Conservation (phyloP, 805 yeast genomes). For the Yarrowia phangngaensis region DNA sequence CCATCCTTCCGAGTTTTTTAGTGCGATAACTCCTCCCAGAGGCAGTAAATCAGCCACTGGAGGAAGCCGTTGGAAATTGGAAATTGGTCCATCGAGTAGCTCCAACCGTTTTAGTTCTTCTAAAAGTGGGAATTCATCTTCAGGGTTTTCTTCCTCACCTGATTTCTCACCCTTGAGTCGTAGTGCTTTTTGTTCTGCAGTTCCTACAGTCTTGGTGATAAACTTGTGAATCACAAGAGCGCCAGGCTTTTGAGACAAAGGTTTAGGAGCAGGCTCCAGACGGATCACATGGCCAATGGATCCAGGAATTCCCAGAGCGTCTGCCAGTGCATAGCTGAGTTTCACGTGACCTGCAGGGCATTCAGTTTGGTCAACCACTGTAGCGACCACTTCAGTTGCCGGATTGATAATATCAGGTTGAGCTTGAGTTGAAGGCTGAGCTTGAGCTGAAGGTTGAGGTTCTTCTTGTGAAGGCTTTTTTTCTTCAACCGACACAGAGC, state of each 20-base stretch:
- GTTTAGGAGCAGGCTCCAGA: conserved; percentile 47
- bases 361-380: conserved; percentile 38
- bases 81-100: conserved; percentile 36
- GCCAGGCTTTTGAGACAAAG: conserved; percentile 39
- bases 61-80: conserved; percentile 55
- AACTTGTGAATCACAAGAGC: conserved; percentile 54
- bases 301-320: conserved; percentile 52
- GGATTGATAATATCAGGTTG: conserved; percentile 28
- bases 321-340: conserved; percentile 51
- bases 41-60: conserved; percentile 47
- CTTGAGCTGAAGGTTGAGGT: background rate
- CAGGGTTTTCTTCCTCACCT: conserved; percentile 1
- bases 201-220: conserved; percentile 35
- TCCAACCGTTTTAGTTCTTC: conserved; percentile 23
- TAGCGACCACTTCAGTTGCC: conserved; percentile 50
- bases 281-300: conserved; percentile 53
- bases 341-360: conserved; percentile 47
- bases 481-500: conserved; percentile 25
- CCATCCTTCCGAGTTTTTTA: conserved; percentile 50
- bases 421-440: conserved; percentile 4
- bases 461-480: conserved; percentile 1
- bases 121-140: conserved; percentile 29
- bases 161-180: conserved; percentile 4
- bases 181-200: conserved; percentile 11
- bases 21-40: conserved; percentile 56